Base-by-base conservation (phyloP, 257 asterid species). In the Datura wrightii region DNA sequence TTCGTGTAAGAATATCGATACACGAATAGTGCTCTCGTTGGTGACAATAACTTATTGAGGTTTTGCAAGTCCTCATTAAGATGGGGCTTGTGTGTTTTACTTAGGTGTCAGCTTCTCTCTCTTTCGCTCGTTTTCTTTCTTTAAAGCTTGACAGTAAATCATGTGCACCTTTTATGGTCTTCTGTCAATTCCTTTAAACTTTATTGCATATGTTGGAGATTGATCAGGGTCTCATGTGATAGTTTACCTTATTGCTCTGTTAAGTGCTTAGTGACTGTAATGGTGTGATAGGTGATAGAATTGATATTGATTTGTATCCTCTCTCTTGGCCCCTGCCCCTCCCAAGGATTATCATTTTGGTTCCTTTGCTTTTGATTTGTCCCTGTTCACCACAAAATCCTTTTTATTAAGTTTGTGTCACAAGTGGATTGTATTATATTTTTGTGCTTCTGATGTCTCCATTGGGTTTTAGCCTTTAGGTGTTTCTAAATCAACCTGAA, bases 381-480 rank as follows among this genome's bases (percentile, higher is more conserved):
- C 46, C 82, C 63, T 48, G 31, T 50, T 76, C 46, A 6, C 46
- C 46, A 76, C 82, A 13, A 74, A 14, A 50, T 76, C 50, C 46
- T 50, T 31, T 24, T 50, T 50, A 3, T 50, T 24, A 76, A 76
- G 59, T 72, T 72, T 72, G 80, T 7, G 80, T 11, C 42, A 7
- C 41, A 36, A 46, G 18, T 46, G 37, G 58, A 72, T 72, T 72
- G n/a, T 46, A 19, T 24, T 74, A 10, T 44, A 74, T 19, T 11
- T 74, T 74, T 74, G 59, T 24, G 59, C 80, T 74, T 74, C 81
- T 74, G 81, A 74, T 74, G 81, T 74, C 41, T 39, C n/a, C 2
- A 19, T 14, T 67, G 71, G 71, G 18, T 4, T 34, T 63, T 31
- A 63, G 71, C 71, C 10, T 11, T 34, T 11, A 34, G 36, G 79